Evolutionary conservation across 148 eudicot species (phyloP).

Genomic region (Spergularia bocconei): DNA sequence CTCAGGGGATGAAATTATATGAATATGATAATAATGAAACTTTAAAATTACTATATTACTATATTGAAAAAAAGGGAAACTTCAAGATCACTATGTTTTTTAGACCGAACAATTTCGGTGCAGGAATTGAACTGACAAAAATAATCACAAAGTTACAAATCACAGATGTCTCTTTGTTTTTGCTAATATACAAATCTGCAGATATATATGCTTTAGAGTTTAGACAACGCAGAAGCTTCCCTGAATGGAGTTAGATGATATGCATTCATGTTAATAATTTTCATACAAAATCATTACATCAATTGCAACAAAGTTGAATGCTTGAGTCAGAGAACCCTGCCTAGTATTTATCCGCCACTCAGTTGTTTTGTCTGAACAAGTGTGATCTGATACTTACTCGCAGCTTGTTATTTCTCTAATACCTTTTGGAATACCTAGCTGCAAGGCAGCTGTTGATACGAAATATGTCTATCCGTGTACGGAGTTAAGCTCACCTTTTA

Average conservation of each 20-base stretch:
- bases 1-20: not conserved
- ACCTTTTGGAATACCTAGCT: too few relatives aligned
- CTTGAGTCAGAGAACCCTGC: not conserved
- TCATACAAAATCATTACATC: not conserved
- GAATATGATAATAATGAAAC: not conserved
- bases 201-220: not conserved
- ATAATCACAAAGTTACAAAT: too few relatives aligned
- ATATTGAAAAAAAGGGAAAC: too few relatives aligned
- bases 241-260: not conserved
- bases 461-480: not conserved
- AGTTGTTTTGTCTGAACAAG: too few relatives aligned
- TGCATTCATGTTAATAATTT: not conserved
- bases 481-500: too few relatives aligned
- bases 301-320: not conserved
- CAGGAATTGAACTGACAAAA: not conserved
- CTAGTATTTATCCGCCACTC: not conserved
- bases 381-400: too few relatives aligned
- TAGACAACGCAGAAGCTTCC: not conserved
- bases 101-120: not conserved
- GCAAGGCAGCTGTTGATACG: not conserved
- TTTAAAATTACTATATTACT: not conserved
- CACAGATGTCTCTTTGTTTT: too few relatives aligned
- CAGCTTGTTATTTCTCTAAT: too few relatives aligned
- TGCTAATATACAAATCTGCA: not conserved
- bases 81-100: not conserved